Evolutionary conservation across 2,329 filamentous ascomycete genomes (phyloP).

Genomic region (Phaeophleospora eucalypticola): DNA sequence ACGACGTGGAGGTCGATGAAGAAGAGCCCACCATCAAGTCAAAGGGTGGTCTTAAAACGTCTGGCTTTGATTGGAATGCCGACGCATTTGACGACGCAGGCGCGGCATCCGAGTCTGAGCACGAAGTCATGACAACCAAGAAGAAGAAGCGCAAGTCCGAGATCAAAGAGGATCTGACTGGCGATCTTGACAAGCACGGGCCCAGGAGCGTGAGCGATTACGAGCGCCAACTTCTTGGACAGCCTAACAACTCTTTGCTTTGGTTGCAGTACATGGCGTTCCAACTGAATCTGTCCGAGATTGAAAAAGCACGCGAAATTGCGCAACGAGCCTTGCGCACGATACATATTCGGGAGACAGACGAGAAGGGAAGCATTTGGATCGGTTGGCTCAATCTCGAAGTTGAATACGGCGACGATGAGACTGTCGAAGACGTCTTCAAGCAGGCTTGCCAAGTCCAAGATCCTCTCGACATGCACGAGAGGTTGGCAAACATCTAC

Average conservation of each 20-base stretch:
- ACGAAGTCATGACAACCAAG: slow-evolving; percentile 47
- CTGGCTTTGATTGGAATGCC: slow-evolving; percentile 85
- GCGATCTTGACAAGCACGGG: slow-evolving; percentile 82
- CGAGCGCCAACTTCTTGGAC: slow-evolving; percentile 84
- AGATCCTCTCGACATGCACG: slow-evolving; percentile 82
- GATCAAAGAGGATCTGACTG: slow-evolving; percentile 82
- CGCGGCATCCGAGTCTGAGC: slow-evolving; percentile 50
- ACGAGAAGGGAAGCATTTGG: slow-evolving; percentile 94
- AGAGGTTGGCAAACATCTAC: slow-evolving; percentile 88
- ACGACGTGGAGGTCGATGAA: slow-evolving; percentile 39
- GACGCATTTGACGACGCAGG: slow-evolving; percentile 54
- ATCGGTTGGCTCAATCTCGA: slow-evolving; percentile 91
- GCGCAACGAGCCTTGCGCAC: slow-evolving; percentile 86
- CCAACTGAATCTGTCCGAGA: slow-evolving; percentile 86
- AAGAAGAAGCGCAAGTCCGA: slow-evolving; percentile 72
- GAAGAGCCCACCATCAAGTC: slow-evolving; percentile 26
- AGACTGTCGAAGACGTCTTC: slow-evolving; percentile 79
- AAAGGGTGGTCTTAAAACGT: slow-evolving; percentile 56
- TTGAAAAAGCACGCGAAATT: slow-evolving; percentile 81
- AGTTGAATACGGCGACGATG: slow-evolving; percentile 73
- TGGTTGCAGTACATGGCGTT: slow-evolving; percentile 99
- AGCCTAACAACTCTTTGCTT: slow-evolving; percentile 86
- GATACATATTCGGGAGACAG: slow-evolving; percentile 85
- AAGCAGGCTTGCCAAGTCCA: slow-evolving; percentile 92
- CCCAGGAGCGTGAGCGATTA: slow-evolving; percentile 89